A percentile compares a stretch with the other conserved stretches of the same genome.
Evolutionary conservation across 495 filamentous ascomycete genomes (phyloP).

Genomic region (Cryomyces antarcticus): DNA sequence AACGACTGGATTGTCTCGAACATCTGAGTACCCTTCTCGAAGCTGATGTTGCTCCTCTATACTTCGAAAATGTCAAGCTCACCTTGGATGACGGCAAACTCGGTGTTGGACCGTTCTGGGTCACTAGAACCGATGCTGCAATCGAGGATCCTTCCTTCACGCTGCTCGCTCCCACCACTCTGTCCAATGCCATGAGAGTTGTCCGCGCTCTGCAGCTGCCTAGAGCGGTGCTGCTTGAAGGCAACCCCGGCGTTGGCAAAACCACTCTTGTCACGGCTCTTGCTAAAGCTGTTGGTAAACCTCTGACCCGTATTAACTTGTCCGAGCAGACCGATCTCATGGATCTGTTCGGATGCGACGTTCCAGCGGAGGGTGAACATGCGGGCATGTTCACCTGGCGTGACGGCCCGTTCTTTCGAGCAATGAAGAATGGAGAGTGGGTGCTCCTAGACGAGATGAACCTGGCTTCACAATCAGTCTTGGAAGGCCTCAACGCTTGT

Average conservation of each 20-base stretch:
- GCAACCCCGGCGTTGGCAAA: slow-evolving; percentile 92
- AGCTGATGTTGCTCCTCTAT: slow-evolving; percentile 39
- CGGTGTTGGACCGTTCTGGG: slow-evolving; percentile 50
- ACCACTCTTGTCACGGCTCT: slow-evolving; percentile 79
- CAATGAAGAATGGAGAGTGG: slow-evolving; percentile 93
- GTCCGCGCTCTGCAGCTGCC: slow-evolving; percentile 71
- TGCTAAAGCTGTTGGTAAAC: slow-evolving; percentile 52
- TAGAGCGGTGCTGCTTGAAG: slow-evolving; percentile 86
- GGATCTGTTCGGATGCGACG: slow-evolving; percentile 93
- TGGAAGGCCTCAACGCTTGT: slow-evolving; percentile 93
- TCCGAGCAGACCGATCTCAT: slow-evolving; percentile 96
- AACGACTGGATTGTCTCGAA: slow-evolving; percentile 50
- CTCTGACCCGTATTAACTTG: slow-evolving; percentile 82
- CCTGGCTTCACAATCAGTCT: slow-evolving; percentile 84
- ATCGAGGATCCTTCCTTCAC: slow-evolving; percentile 43
- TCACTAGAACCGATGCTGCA: slow-evolving; percentile 29
- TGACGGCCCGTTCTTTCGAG: slow-evolving; percentile 83
- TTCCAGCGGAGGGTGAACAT: slow-evolving; percentile 73
- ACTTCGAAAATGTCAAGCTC: slow-evolving; percentile 32
- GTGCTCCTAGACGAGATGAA: slow-evolving; percentile 98
- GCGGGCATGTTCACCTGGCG: slow-evolving; percentile 84
- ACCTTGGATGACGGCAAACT: slow-evolving; percentile 28
- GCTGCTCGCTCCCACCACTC: slow-evolving; percentile 74
- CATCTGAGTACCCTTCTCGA: slow-evolving; percentile 47
- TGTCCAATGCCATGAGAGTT: slow-evolving; percentile 72